These are phyloP conservation scores for Achlya hypogyna DNA, from an alignment of 352 stramenopile genomes.

Conservation along the genomic window DNA sequence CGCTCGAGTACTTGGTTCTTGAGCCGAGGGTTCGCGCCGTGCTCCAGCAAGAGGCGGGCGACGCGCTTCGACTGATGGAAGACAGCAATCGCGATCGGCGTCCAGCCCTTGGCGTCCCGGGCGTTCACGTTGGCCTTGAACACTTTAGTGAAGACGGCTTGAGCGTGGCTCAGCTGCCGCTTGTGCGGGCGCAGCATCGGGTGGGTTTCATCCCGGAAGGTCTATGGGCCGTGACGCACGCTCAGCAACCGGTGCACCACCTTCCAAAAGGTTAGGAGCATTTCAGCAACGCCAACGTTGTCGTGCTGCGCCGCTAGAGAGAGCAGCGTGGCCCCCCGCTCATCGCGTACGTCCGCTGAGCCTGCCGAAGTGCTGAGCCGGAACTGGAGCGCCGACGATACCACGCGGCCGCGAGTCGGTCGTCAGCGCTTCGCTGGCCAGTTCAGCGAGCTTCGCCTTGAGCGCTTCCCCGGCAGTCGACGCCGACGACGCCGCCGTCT, in stretches of 20 bases:
- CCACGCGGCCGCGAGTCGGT: conserved; percentile 50
- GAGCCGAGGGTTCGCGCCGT: conserved; percentile 69
- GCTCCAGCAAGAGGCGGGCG: conserved; percentile 56
- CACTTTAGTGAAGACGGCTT: conserved; percentile 28
- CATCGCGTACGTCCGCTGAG: conserved; percentile 63
- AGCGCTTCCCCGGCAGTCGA: conserved; percentile 41
- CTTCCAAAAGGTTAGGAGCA: conserved; percentile 64
- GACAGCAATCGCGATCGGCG: conserved; percentile 67
- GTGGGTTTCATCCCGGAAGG: conserved; percentile 21
- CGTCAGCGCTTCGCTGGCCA: conserved; percentile 59
- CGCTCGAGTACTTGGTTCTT: conserved; percentile 59
- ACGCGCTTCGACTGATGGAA: conserved; percentile 80
- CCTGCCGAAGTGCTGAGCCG: not conserved
- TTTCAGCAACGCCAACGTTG: conserved; percentile 41
- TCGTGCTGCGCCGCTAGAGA: conserved; percentile 64
- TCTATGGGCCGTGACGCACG: not conserved
- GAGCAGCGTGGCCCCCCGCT: conserved; percentile 68
- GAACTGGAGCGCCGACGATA: not conserved
- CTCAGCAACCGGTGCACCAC: conserved; percentile 22
- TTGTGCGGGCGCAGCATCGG: conserved; percentile 25
- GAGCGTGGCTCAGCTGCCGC: conserved; percentile 24
- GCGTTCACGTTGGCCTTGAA: conserved; percentile 65
- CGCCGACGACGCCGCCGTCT: conserved; percentile 26
- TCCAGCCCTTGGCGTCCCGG: conserved; percentile 80
- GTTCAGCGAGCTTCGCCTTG: conserved; percentile 47